These are phyloP conservation scores for Suillus occidentalis DNA, from an alignment of 768 basidiomycete species.

Conservation along the genomic window DNA sequence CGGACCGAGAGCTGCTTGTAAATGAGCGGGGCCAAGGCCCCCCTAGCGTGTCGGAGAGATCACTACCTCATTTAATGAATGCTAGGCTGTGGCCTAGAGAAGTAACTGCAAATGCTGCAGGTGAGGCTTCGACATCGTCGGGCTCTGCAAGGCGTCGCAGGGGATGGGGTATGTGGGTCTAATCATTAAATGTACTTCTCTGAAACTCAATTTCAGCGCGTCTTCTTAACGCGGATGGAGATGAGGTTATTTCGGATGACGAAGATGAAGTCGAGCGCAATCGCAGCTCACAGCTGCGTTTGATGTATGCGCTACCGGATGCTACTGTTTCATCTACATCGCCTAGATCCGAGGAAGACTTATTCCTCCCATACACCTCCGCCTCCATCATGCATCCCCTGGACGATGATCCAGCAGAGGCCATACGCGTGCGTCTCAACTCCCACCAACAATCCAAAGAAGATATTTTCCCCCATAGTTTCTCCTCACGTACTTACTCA, in stretches of 20 bases:
- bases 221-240: slow-evolving; percentile 51
- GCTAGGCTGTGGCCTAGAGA: slow-evolving; percentile 2
- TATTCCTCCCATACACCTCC: slow-evolving; percentile 6
- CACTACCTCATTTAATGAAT: not conserved
- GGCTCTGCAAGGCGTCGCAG: slow-evolving; percentile 28
- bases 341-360: slow-evolving; percentile 5
- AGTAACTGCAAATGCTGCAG: not conserved
- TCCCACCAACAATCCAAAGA: slow-evolving; percentile 11
- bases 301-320: slow-evolving; percentile 21
- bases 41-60: not conserved
- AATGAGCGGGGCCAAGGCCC: not conserved
- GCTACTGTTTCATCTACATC: slow-evolving; percentile 8
- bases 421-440: slow-evolving; percentile 9
- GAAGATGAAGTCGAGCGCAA: slow-evolving; percentile 60
- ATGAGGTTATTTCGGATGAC: slow-evolving; percentile 62
- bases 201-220: slow-evolving; percentile 28
- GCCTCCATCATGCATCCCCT: not conserved
- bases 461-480: slow-evolving; percentile 13
- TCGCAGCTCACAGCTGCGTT: slow-evolving; percentile 46
- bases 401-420: slow-evolving; percentile 10
- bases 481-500: slow-evolving; percentile 15
- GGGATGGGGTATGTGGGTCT: slow-evolving; percentile 31
- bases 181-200: not conserved
- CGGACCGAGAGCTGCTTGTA: not conserved
- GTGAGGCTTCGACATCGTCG: not conserved